Evolutionary conservation across 2,329 filamentous ascomycete genomes (phyloP).

Genomic region (Microdochium nivale): DNA sequence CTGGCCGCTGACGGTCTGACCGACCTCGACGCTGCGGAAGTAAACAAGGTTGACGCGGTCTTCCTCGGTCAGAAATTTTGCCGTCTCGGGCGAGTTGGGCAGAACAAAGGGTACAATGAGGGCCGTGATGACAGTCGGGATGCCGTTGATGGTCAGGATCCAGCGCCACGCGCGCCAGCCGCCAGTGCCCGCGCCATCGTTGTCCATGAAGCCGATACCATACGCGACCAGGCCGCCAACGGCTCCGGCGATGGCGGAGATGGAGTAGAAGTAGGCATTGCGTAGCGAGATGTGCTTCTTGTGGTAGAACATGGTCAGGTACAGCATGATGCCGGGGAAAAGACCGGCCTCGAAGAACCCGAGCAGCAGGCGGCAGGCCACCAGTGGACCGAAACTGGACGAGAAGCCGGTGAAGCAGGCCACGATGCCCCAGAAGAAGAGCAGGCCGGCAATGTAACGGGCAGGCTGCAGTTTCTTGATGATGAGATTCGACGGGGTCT

Average conservation of each 20-base stretch:
- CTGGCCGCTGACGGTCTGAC: conserved; percentile 31
- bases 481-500: neutral
- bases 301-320: conserved; percentile 17
- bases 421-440: conserved; percentile 5
- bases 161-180: conserved; percentile 57
- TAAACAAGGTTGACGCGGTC: conserved; percentile 58
- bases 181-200: conserved; percentile 26
- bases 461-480: neutral
- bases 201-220: conserved; percentile 53
- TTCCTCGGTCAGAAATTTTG: conserved; percentile 51
- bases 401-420: conserved; percentile 5
- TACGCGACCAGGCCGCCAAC: conserved; percentile 58
- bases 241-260: conserved; percentile 52
- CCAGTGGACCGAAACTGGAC: conserved; percentile 5
- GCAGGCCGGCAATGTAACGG: conserved; percentile 4
- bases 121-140: conserved; percentile 70
- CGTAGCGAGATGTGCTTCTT: conserved; percentile 52
- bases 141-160: conserved; percentile 69
- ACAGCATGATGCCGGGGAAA: conserved; percentile 13
- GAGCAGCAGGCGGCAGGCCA: conserved; percentile 9
- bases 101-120: conserved; percentile 67
- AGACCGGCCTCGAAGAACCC: conserved; percentile 14
- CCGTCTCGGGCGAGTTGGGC: conserved; percentile 65
- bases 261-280: conserved; percentile 54
- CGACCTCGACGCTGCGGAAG: conserved; percentile 55